Percentiles rank a stretch among this genome's conserved stretches.
These are phyloP conservation scores for Amanita jacksonii DNA, from an alignment of 768 basidiomycete genomes.

Conservation along the genomic window DNA sequence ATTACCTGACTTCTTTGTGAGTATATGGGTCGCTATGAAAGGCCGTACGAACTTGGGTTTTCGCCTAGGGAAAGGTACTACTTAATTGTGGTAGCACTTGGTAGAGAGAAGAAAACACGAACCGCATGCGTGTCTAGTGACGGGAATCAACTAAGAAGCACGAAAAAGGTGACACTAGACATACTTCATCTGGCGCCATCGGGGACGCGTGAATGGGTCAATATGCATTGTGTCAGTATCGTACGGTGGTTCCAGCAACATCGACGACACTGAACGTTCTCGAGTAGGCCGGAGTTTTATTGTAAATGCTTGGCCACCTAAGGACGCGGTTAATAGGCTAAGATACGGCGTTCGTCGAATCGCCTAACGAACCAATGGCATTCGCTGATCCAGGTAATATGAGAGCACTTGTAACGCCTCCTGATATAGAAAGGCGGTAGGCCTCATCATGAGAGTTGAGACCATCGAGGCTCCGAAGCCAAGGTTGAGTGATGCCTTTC, in stretches of 20 bases:
- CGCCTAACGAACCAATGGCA: constrained; percentile 35
- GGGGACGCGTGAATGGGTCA: constrained; percentile 30
- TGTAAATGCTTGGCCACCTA: constrained; percentile 76
- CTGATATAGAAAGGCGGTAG: constrained; percentile 53
- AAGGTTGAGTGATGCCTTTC: constrained; percentile 34
- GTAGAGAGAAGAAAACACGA: constrained; percentile 10
- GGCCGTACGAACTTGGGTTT: constrained; percentile 38
- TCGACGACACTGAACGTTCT: constrained; percentile 62
- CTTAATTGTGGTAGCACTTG: not conserved
- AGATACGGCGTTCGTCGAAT: not conserved
- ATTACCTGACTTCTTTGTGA: constrained; percentile 21
- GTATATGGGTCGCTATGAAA: constrained; percentile 8
- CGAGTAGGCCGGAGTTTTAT: constrained; percentile 70
- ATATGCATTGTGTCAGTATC: constrained; percentile 32
- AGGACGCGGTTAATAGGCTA: constrained; percentile 5
- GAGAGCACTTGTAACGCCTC: constrained; percentile 73
- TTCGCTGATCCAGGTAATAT: constrained; percentile 67
- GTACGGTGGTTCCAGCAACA: constrained; percentile 71
- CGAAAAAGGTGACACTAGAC: constrained; percentile 11
- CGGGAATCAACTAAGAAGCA: constrained; percentile 1
- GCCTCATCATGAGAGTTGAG: constrained; percentile 72
- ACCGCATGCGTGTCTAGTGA: constrained; percentile 39
- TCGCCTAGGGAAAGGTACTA: constrained; percentile 28
- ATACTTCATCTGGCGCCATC: constrained; percentile 71
- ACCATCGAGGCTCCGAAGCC: constrained; percentile 63